Conservation (phyloP, 192 early-diverging fungal species). For the Backusella circina region DNA sequence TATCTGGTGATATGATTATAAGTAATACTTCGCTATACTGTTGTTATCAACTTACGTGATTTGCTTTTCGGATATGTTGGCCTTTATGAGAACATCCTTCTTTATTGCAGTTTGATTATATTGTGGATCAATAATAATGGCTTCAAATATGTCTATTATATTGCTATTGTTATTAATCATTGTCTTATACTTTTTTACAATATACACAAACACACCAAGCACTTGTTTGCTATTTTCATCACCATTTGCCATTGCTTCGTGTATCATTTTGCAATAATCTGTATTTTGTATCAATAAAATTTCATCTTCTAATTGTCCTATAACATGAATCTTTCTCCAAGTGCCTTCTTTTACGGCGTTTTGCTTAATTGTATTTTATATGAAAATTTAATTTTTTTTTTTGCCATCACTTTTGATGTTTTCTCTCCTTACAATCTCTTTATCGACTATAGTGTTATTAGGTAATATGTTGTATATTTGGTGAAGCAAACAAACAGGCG, state of each 20-base stretch:
- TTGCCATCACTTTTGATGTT: neutral
- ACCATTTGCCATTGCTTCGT: conserved; percentile 33
- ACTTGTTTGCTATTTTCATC: conserved; percentile 12
- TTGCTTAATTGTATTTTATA: conserved; percentile 20
- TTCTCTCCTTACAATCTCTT: conserved; percentile 35
- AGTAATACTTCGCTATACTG: neutral
- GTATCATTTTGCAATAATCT: conserved; percentile 35
- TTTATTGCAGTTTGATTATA: conserved; percentile 33
- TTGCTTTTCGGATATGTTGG: conserved; percentile 34
- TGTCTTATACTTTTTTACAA: neutral
- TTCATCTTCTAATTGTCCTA: conserved; percentile 43
- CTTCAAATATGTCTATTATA: conserved; percentile 32
- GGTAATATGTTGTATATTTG: conserved; percentile 41
- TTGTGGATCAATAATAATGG: conserved; percentile 15
- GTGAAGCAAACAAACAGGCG: conserved; percentile 39
- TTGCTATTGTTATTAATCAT: neutral
- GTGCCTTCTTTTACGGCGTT: conserved; percentile 29
- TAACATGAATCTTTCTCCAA: conserved; percentile 39
- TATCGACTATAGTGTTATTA: conserved; percentile 41
- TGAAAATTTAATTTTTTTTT: neutral
- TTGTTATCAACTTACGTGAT: conserved; percentile 29
- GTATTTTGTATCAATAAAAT: conserved; percentile 37
- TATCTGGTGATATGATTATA: conserved; percentile 10
- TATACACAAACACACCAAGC: conserved; percentile 3
- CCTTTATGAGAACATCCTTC: conserved; percentile 26